These are phyloP conservation scores for Isoetes taiwanensis DNA, from an alignment of 75 land plant species.

Conservation along the genomic window DNA sequence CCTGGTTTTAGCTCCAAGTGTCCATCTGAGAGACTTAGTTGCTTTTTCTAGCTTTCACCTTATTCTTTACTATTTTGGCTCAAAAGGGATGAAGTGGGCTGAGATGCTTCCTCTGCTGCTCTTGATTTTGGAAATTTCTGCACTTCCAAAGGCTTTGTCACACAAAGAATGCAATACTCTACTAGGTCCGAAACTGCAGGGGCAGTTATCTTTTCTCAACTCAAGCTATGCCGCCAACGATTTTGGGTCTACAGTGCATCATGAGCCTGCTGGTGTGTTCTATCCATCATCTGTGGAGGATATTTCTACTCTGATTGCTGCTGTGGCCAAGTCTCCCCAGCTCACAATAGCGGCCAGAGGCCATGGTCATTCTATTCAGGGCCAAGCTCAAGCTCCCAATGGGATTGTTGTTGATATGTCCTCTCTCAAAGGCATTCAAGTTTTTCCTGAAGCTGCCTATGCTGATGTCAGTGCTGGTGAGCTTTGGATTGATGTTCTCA, in stretches of 20 bases:
- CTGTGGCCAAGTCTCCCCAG: slow-evolving; percentile 9
- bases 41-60: no score
- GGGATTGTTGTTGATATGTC: slow-evolving; percentile 8
- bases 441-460: slow-evolving; percentile 8
- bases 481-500: slow-evolving; percentile 65
- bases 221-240: slow-evolving; percentile 27
- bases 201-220: slow-evolving; percentile 14
- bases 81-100: no score
- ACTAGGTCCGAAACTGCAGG: slow-evolving; percentile 11
- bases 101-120: no score
- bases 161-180: no score
- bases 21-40: no score
- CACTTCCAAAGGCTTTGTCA: no score
- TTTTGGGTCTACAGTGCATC: slow-evolving; percentile 49
- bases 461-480: slow-evolving; percentile 57
- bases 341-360: slow-evolving; percentile 9
- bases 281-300: slow-evolving; percentile 27
- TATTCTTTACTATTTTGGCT: no score
- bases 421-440: not conserved
- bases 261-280: slow-evolving; percentile 33
- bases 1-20: no score
- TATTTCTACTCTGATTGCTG: slow-evolving; percentile 16
- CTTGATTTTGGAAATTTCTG: no score
- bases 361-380: slow-evolving; percentile 2
- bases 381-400: slow-evolving; percentile 7